Evolutionary conservation across 2,329 filamentous ascomycete species (phyloP), one percentile per base, ranked within the genome.

Genomic region (Microcera coccophila): DNA sequence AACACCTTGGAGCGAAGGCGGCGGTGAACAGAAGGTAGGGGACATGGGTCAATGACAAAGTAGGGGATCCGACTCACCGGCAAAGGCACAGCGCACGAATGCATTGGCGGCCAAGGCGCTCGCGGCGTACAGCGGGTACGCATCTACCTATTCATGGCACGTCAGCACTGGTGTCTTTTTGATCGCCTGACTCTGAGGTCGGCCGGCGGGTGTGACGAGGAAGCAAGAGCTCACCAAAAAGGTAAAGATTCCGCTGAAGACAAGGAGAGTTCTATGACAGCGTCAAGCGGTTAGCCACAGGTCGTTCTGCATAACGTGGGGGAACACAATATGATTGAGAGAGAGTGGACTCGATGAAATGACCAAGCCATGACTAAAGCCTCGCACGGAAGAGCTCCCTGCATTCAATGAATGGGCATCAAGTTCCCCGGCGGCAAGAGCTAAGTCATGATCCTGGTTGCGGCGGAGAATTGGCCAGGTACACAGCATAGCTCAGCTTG

Each of bases 181-280:
- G 45, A 48, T 45, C 45, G 34, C 42, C 33, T 48, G 45, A 45
- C 18, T 35, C 16, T 7, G 15, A 17, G 8, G 11, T 32, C 12
- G 29, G 29, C 29, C 15, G 33, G 16, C 9, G 8, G 33, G 33
- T 19, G 16, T 20, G 17, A 20, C 12, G 18, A 33, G 15, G 31
- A 7, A 33, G 9, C 10, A 33, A 11, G 16, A 14, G 72, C 73
- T 68, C 64, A 91, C 88, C 50, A 94, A 71, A 68, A 94, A 95
- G 11, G 89, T 94, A 65, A 95, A 95, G 52, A 94, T 81, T 39
- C 89, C 88, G 43, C 81, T 84, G 66, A 88, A 96, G 21, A 85
- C 81, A 44, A 94, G 77, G 47, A 95, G 77, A 41, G 80, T 84
- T 39, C 86, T 88, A 57, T 59, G 53, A 50, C 42, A 53, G 58